Base-by-base conservation (phyloP, 129 eudicot genomes). In the Lactuca sativa region DNA sequence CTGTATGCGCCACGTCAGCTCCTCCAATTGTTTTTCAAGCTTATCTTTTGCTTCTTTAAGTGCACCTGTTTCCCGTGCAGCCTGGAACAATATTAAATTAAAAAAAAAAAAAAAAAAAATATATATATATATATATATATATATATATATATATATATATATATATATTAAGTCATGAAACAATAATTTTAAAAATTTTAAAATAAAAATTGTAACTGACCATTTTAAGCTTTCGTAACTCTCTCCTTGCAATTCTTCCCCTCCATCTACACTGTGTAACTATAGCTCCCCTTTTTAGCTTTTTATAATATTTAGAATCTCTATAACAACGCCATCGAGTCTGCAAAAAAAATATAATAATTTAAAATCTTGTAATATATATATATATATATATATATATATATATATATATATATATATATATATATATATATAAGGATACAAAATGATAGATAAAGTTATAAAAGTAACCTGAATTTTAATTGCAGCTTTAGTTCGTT, bases 31-130 rank as follows among this genome's bases (percentile, higher is more conserved):
- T 63, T 95, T 95, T 78, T 90, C 93, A 69, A 95, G 92, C 81
- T 95, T 95, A 81, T 95, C 97, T 81, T 95, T 95, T 51, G 99
- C 99, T 71, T 95, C 91, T 84, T 84, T 87, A 63, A 95, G 91
- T 43, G 95, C 97, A 56, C 99, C 99, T 12, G 96, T 95, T 67
- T 95, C 99, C 62, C 96, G 81, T 58, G 99, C 97, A 55, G 86
- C 91, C 99, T 95, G 84, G 54, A 85, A 31, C 66, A 61, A 62
- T 9, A 37, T 16, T 38, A 18, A 10, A n/a, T 41, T 2, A 4
- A 16, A 3, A 58, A 58, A 25, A n/a, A n/a, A n/a, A n/a, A n/a
- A n/a, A n/a, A n/a, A n/a, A n/a, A n/a, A n/a, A n/a, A n/a, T n/a
- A n/a, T n/a, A n/a, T n/a, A n/a, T n/a, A n/a, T n/a, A n/a, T n/a